phyloP scores from a whole-genome alignment of 176 grass and related monocot species.

The Oropetium thomaeum region DNA sequence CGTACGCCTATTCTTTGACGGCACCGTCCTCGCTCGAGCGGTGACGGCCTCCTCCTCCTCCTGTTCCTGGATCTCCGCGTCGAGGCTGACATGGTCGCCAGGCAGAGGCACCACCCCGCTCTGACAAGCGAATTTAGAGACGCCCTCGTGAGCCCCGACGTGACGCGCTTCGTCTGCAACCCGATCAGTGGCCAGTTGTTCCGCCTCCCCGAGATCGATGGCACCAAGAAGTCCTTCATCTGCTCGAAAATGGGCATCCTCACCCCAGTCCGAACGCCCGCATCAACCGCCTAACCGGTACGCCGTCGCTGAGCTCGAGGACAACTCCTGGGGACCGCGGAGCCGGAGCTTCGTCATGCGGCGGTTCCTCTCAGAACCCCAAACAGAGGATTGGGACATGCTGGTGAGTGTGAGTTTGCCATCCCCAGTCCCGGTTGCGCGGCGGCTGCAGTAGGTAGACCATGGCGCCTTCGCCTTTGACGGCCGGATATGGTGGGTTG shows the following conservation, averaged over 20 bases:
- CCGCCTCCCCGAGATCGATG: slow-evolving; percentile 16
- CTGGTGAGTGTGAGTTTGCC: neutral
- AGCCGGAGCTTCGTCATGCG: neutral
- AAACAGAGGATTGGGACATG: slow-evolving; percentile 22
- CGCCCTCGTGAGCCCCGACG: neutral
- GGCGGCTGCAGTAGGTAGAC: neutral
- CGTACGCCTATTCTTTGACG: neutral
- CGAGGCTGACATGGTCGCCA: neutral
- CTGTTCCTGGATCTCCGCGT: neutral
- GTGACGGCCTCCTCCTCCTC: slow-evolving; percentile 37
- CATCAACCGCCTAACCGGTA: slow-evolving; percentile 13
- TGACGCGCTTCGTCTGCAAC: slow-evolving; percentile 27
- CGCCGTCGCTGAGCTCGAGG: slow-evolving; percentile 15
- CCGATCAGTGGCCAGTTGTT: slow-evolving; percentile 20
- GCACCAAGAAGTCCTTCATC: neutral
- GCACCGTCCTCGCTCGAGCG: neutral
- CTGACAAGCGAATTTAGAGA: accelerated
- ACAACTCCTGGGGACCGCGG: neutral
- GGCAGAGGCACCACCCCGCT: neutral
- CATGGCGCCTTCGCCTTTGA: slow-evolving; percentile 23
- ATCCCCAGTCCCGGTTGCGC: neutral
- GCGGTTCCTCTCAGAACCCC: slow-evolving; percentile 33
- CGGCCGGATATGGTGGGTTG: slow-evolving; percentile 28
- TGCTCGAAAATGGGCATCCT: neutral
- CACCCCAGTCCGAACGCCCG: neutral